Percentiles rank a stretch among this genome's conserved stretches.
Conservation (phyloP, 768 basidiomycete species). For the Trametopsis cervina region DNA sequence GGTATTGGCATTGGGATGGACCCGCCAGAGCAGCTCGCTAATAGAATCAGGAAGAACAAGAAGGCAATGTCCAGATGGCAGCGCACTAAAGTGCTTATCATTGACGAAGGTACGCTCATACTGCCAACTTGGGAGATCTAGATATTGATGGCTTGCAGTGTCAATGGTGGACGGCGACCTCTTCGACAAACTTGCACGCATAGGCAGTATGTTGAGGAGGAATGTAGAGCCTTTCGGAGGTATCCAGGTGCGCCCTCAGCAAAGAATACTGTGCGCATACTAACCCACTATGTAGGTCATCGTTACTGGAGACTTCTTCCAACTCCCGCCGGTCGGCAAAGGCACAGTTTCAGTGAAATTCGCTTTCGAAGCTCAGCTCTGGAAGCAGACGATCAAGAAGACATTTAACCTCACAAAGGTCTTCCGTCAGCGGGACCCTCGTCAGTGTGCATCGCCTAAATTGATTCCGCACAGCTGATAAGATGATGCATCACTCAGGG, state of each 20-base stretch:
- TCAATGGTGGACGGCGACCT: constrained; percentile 95
- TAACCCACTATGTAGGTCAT: constrained; percentile 47
- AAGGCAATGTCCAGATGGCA: constrained; percentile 78
- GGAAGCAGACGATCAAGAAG: constrained; percentile 67
- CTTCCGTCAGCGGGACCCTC: constrained; percentile 89
- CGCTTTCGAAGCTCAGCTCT: constrained; percentile 82
- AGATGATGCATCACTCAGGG: constrained; percentile 35
- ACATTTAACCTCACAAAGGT: constrained; percentile 94
- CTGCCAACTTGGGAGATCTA: too few relatives aligned
- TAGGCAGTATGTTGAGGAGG: constrained; percentile 61
- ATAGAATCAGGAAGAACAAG: constrained; percentile 72
- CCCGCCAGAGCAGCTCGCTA: constrained; percentile 48
- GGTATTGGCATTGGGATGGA: constrained; percentile 85
- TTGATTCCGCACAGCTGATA: constrained; percentile 1
- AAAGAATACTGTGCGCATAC: not conserved
- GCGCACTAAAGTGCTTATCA: constrained; percentile 76
- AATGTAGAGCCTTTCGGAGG: constrained; percentile 80
- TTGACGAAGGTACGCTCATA: constrained; percentile 60
- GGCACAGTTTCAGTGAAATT: constrained; percentile 58
- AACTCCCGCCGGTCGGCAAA: constrained; percentile 87
- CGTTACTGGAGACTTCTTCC: constrained; percentile 97
- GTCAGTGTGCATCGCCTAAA: constrained; percentile 33
- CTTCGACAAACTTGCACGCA: constrained; percentile 81
- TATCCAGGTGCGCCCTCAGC: constrained; percentile 57
- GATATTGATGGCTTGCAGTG: too few relatives aligned